A percentile compares a stretch with the other conserved stretches of the same genome.
Evolutionary conservation across 805 yeast species (phyloP).

Genomic region (Metschnikowia hibisci): DNA sequence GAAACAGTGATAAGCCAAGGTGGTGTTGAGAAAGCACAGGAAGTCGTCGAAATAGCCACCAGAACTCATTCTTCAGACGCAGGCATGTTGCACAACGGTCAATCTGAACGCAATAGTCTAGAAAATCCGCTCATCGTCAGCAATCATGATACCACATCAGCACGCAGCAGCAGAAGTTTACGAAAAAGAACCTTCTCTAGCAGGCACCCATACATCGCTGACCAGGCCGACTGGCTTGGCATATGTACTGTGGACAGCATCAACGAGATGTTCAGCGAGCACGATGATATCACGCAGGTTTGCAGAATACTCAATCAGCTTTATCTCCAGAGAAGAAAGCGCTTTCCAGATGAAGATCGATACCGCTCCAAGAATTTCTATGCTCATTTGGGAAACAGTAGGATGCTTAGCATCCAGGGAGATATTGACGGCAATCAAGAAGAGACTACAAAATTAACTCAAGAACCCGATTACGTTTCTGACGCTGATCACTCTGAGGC

Average conservation of each 20-base stretch:
- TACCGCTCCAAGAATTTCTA: slow-evolving; percentile 38
- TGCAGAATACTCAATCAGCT: slow-evolving; percentile 33
- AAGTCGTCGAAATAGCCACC: too few relatives aligned
- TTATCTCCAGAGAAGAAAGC: slow-evolving; percentile 28
- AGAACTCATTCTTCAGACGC: background rate
- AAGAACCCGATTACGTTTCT: slow-evolving; percentile 5
- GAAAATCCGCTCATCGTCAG: background rate
- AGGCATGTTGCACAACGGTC: background rate
- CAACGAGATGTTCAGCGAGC: slow-evolving; percentile 36
- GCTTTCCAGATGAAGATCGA: slow-evolving; percentile 38
- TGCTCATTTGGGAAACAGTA: slow-evolving; percentile 29
- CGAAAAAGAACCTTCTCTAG: slow-evolving; percentile 42
- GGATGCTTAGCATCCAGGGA: slow-evolving; percentile 12
- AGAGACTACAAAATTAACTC: slow-evolving; percentile 1
- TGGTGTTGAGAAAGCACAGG: too few relatives aligned
- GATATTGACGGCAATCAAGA: slow-evolving; percentile 7
- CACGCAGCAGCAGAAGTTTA: slow-evolving; percentile 22
- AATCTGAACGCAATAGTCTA: background rate
- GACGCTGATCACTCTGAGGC: slow-evolving; percentile 1
- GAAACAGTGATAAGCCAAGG: too few relatives aligned
- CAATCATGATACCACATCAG: background rate
- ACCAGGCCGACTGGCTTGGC: slow-evolving; percentile 43
- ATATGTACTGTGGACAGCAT: slow-evolving; percentile 32
- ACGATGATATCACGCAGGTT: slow-evolving; percentile 28
- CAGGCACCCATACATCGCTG: slow-evolving; percentile 43